Conservation (phyloP, 1,284 basidiomycete species). For the Trametes polyzona region DNA sequence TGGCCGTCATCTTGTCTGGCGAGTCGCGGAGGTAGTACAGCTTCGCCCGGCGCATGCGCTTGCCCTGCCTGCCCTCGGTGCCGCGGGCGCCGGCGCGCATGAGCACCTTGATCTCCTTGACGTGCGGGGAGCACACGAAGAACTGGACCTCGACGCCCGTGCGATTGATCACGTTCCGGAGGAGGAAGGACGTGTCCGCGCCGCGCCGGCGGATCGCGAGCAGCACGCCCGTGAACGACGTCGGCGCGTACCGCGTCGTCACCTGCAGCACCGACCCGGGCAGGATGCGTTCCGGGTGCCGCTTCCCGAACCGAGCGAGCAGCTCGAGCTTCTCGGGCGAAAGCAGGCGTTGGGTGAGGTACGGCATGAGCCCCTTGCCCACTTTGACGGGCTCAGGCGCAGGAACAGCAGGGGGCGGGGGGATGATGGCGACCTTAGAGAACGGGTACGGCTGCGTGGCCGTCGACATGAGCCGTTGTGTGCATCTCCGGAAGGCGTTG, state of each 20-base stretch:
- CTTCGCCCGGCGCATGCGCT: slow-evolving; percentile 73
- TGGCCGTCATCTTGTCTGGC: slow-evolving; percentile 80
- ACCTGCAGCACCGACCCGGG: slow-evolving; percentile 86
- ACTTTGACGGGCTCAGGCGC: slow-evolving; percentile 53
- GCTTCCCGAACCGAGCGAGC: slow-evolving; percentile 71
- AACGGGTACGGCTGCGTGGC: slow-evolving; percentile 66
- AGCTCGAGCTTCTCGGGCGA: slow-evolving; percentile 71
- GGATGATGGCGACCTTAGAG: slow-evolving; percentile 67
- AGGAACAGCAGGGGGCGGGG: slow-evolving; percentile 47
- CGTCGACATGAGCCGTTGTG: slow-evolving; percentile 49
- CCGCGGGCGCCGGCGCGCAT: slow-evolving; percentile 49
- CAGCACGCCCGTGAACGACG: slow-evolving; percentile 85
- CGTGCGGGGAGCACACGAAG: slow-evolving; percentile 80
- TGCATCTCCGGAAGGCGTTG: slow-evolving; percentile 32
- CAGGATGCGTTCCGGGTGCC: slow-evolving; percentile 65
- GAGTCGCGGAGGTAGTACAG: slow-evolving; percentile 78
- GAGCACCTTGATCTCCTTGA: slow-evolving; percentile 84
- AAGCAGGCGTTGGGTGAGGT: slow-evolving; percentile 69
- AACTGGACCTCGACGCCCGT: slow-evolving; percentile 92
- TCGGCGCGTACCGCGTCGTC: slow-evolving; percentile 70
- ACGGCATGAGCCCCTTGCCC: slow-evolving; percentile 81
- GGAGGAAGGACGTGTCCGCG: slow-evolving; percentile 78
- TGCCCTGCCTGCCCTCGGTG: slow-evolving; percentile 45
- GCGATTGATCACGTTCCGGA: slow-evolving; percentile 87
- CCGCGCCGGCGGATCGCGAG: slow-evolving; percentile 81